Evolutionary conservation across 768 basidiomycete genomes (phyloP).

Genomic region (Rhizopogon roseolus): DNA sequence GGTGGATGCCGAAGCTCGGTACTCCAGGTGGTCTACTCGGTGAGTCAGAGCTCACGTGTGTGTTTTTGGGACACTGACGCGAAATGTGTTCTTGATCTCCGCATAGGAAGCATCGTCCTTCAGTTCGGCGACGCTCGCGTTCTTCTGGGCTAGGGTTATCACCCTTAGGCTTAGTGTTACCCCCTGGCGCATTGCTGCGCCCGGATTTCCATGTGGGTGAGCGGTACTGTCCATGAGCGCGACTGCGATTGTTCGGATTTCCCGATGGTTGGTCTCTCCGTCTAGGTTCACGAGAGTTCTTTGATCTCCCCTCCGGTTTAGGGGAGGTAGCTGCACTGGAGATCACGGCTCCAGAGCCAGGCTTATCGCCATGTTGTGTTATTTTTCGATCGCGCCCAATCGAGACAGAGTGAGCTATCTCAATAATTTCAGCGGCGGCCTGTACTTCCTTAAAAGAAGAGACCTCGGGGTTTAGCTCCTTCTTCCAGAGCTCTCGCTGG

Average conservation of each 20-base stretch:
- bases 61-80: constrained; percentile 23
- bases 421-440: constrained; percentile 15
- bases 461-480: constrained; percentile 22
- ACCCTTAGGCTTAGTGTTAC: too few relatives aligned
- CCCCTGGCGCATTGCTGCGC: too few relatives aligned
- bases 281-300: not conserved
- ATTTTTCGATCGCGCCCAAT: constrained; percentile 14
- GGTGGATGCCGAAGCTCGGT: not conserved
- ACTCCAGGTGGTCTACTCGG: not conserved
- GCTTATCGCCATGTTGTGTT: constrained; percentile 15
- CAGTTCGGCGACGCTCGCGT: constrained; percentile 2
- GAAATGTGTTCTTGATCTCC: constrained; percentile 21
- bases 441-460: constrained; percentile 23
- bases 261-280: not conserved
- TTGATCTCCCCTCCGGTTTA: not conserved
- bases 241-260: too few relatives aligned
- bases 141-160: not conserved
- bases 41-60: not conserved
- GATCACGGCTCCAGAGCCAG: not conserved
- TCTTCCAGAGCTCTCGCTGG: constrained; percentile 16
- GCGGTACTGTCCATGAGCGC: too few relatives aligned
- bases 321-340: not conserved
- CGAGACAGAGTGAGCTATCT: too few relatives aligned
- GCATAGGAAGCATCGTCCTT: constrained; percentile 26
- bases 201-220: too few relatives aligned